phyloP scores from a whole-genome alignment of 208 protist species.

The Leishmania amazonensis region DNA sequence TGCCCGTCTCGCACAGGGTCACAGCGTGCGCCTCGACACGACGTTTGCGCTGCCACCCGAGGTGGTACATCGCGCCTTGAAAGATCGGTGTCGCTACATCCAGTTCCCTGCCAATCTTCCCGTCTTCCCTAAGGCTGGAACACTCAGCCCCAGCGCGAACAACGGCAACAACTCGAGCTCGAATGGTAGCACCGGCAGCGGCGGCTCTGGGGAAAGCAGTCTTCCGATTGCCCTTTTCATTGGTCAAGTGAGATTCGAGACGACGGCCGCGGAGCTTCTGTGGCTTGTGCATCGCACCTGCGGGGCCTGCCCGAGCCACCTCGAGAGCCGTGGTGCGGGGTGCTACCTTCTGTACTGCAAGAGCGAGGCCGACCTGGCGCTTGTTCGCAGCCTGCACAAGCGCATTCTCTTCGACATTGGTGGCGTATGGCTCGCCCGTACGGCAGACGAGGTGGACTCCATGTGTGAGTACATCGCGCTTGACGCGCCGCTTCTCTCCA shows the following conservation, averaged over 20 bases:
- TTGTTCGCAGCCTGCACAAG: conserved; percentile 80
- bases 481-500: conserved; percentile 55
- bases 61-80: conserved; percentile 67
- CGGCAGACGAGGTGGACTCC: conserved; percentile 65
- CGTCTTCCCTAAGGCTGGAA: conserved; percentile 2
- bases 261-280: conserved; percentile 66
- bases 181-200: conserved; percentile 13
- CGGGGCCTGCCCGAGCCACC: conserved; percentile 52
- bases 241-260: conserved; percentile 87
- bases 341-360: conserved; percentile 80
- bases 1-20: conserved; percentile 15
- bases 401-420: conserved; percentile 83
- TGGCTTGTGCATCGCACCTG: conserved; percentile 80
- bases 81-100: conserved; percentile 77
- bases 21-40: conserved; percentile 26
- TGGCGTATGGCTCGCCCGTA: conserved; percentile 80
- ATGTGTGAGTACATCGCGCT: conserved; percentile 84
- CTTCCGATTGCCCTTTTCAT: conserved; percentile 69
- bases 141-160: conserved; percentile 3
- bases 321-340: conserved; percentile 74
- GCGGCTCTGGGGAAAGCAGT: conserved; percentile 8
- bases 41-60: conserved; percentile 42
- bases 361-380: conserved; percentile 54
- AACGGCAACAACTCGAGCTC: conserved; percentile 8
- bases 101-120: conserved; percentile 53